These are phyloP conservation scores for Hirschioporus abietinus DNA, from an alignment of 768 basidiomycete species.

Conservation along the genomic window DNA sequence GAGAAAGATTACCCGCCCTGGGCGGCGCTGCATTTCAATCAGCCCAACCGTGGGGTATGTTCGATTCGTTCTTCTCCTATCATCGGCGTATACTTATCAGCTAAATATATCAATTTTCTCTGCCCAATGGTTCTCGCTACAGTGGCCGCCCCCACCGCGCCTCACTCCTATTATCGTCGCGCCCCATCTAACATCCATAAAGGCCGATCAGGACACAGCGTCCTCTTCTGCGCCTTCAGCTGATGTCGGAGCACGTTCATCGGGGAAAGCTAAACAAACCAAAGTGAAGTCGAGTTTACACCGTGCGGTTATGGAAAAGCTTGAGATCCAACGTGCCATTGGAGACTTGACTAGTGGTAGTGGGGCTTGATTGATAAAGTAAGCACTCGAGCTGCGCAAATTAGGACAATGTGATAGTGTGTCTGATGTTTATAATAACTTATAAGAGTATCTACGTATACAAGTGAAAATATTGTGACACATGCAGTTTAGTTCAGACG, in stretches of 20 bases:
- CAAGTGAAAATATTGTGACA: no score
- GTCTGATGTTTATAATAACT: not conserved
- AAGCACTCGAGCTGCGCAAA: not conserved
- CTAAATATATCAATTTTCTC: not conserved
- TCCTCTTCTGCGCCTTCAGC: constrained; percentile 11
- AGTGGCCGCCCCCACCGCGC: constrained; percentile 86
- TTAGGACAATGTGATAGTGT: not conserved
- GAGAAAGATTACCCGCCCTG: constrained; percentile 84
- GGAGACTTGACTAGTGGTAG: constrained; percentile 34
- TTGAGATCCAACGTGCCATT: constrained; percentile 72
- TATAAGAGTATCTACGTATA: no score
- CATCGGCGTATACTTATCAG: constrained; percentile 1
- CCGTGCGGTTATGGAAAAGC: constrained; percentile 65
- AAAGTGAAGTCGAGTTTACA: constrained; percentile 61
- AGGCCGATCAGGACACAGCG: constrained; percentile 7
- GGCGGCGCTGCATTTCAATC: constrained; percentile 86
- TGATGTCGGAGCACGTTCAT: constrained; percentile 6
- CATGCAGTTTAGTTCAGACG: no score
- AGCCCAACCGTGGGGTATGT: constrained; percentile 74
- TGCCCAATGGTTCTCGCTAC: constrained; percentile 8
- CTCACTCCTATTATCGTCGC: constrained; percentile 76
- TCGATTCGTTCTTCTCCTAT: constrained; percentile 2
- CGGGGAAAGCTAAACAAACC: constrained; percentile 21
- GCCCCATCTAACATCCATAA: constrained; percentile 44
- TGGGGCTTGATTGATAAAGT: not conserved